Percentiles rank a stretch among this genome's conserved stretches.
Conservation (phyloP, 495 filamentous ascomycete species). For the Pseudomonodictys pantanalensis region DNA sequence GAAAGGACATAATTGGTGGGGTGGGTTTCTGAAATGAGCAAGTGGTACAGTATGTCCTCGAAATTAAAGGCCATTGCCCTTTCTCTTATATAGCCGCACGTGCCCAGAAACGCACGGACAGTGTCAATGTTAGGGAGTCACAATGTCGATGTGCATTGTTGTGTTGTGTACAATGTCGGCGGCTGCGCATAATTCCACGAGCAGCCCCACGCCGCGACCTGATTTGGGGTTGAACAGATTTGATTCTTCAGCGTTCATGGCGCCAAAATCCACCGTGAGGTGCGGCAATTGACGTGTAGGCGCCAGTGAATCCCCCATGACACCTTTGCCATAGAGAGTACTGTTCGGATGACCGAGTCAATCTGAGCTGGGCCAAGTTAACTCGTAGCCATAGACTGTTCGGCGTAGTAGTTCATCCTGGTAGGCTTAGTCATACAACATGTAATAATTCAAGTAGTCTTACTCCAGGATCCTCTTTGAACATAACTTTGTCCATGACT, state of each 20-base stretch:
- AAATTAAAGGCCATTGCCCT: background rate
- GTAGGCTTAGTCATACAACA: conserved; percentile 11
- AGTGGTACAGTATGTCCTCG: background rate
- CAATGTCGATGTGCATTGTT: background rate
- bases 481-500: conserved; percentile 77
- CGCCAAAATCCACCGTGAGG: no score
- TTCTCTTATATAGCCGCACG: background rate
- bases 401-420: conserved; percentile 55
- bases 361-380: conserved; percentile 46
- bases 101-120: background rate
- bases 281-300: no score
- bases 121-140: background rate
- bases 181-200: background rate
- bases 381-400: conserved; percentile 77
- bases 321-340: no score
- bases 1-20: background rate
- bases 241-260: background rate
- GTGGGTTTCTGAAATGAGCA: background rate
- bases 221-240: background rate
- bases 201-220: no score
- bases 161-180: background rate
- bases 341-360: no score
- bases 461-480: conserved; percentile 79
- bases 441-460: conserved; percentile 32
- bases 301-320: no score